Evolutionary conservation across 2,329 filamentous ascomycete genomes (phyloP), one percentile per base, ranked within the genome.

Genomic region (Coccinonectria pachysandricola): DNA sequence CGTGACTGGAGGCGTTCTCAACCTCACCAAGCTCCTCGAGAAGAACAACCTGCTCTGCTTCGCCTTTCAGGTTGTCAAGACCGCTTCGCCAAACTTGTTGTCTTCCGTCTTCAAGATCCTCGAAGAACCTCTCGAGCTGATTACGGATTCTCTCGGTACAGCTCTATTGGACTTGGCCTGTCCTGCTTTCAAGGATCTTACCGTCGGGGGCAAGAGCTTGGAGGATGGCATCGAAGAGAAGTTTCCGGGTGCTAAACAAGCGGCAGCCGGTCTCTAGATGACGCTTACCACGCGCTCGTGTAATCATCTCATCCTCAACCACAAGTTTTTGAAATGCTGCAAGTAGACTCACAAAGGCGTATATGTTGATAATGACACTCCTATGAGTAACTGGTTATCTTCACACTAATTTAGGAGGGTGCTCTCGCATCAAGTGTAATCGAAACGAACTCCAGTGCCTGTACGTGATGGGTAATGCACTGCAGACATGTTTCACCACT

Each of bases 41-140:
- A 58, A 56, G 10, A 62, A 68, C 40, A 67, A 69, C 33, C 43
- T 58, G 4, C 25, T 56, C n/a, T 67, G 63, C 15, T 50, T 52
- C 10, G 32, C 40, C 6, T 40, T 50, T 26, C 50, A 66, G 23
- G 37, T 52, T 4, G 48, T 56, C 10, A 46, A 56, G 34, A 49
- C 55, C 12, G 50, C 37, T 8, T n/a, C 31, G 2, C 31, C 31
- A 11, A 33, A 33, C 23, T 30, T 21, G 5, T 15, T 33, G 18
- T 33, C 31, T 1, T 29, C 31, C 13, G 13, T 33, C 15, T 33
- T 33, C 17, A 21, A 23, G 12, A 16, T 30, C 18, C 12, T 33
- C 7, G 14, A 24, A 18, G 27, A 23, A 8, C 31, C 31, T 5
- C 23, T 33, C 10, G 15, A 23, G 12, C 24, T 33, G 4, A 26